Evolutionary conservation across 352 stramenopile genomes (phyloP), one percentile per base, ranked within the genome.

Genomic region (Thraustochytrium sp.): DNA sequence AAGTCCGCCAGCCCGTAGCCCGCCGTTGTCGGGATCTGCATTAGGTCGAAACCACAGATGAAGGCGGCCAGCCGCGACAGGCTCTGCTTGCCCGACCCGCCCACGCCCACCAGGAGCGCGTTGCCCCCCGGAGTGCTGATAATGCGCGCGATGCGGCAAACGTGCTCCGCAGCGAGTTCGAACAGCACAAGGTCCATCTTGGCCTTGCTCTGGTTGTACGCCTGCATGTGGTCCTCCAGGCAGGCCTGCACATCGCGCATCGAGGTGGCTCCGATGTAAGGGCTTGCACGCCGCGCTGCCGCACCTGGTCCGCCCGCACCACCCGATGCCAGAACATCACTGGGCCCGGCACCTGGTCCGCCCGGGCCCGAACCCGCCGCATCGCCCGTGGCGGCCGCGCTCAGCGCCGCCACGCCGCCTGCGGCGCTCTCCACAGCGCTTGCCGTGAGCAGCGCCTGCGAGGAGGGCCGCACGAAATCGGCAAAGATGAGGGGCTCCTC

Each of bases 101-200:
- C 96, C 38, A 99, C 96, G 44, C 96, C 96, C 56, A 99, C 98
- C 34, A 98, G 90, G 94, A 99, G 98, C 2, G 94, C 94, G 82
- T 99, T 98, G 54, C 96, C 96, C 63, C 93, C 93, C 26, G 96
- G 95, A 85, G 97, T 98, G 40, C 94, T 90, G 74, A 98, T 97
- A 84, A 98, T 98, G 29, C 95, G 92, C 74, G 93, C 96, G 53
- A 98, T 98, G 37, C 95, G 92, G n/a, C 94, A 98, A 44, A 98
- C 91, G 85, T 98, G 96, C 82, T 97, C 92, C 90, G 98, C 98
- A 8, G 96, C 96, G 73, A 98, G 95, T 85, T 98, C 92, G 74
- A 99, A 99, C 0, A 99, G 90, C 63, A 98, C 95, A 1, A 99
- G 87, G 82, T 98, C 97, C 96, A 99, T 99, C 92, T 97, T 97